Percentiles rank a stretch among this genome's conserved stretches.
Evolutionary conservation across 2,329 filamentous ascomycete species (phyloP).

Genomic region (Fusarium succisae): DNA sequence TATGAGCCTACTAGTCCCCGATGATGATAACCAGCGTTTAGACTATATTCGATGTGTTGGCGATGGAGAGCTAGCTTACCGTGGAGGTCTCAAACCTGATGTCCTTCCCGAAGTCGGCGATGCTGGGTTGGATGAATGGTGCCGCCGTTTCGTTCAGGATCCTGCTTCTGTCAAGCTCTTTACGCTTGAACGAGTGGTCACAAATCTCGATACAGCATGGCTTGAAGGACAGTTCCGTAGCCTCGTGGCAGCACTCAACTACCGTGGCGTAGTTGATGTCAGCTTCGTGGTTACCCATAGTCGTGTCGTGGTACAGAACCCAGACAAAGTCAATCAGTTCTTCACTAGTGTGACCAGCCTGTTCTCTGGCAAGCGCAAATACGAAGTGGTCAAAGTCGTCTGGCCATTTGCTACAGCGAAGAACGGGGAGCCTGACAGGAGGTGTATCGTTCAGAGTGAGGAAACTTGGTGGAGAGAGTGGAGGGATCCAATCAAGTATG

Average conservation of each 20-base stretch:
- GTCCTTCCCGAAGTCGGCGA: slow-evolving; percentile 55
- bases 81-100: slow-evolving; percentile 56
- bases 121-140: slow-evolving; percentile 60
- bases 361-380: slow-evolving; percentile 62
- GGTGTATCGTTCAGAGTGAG: slow-evolving; percentile 63
- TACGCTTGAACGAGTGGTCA: slow-evolving; percentile 60
- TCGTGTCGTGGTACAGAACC: slow-evolving; percentile 59
- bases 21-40: slow-evolving; percentile 55
- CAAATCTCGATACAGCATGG: slow-evolving; percentile 64
- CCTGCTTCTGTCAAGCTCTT: slow-evolving; percentile 58
- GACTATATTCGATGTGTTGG: slow-evolving; percentile 64
- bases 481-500: slow-evolving; percentile 50
- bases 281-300: slow-evolving; percentile 61
- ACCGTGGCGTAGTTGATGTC: slow-evolving; percentile 60
- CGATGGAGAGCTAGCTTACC: slow-evolving; percentile 59
- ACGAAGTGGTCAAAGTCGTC: slow-evolving; percentile 64
- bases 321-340: slow-evolving; percentile 63
- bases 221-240: slow-evolving; percentile 64
- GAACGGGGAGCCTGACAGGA: slow-evolving; percentile 55
- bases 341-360: slow-evolving; percentile 62
- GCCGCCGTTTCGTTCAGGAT: slow-evolving; percentile 58
- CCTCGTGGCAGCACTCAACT: slow-evolving; percentile 59
- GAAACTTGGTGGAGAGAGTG: slow-evolving; percentile 63
- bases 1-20: slow-evolving; percentile 62
- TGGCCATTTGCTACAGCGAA: slow-evolving; percentile 65